phyloP scores from a whole-genome alignment of 805 yeast species.

The Kluyveromyces lactis region DNA sequence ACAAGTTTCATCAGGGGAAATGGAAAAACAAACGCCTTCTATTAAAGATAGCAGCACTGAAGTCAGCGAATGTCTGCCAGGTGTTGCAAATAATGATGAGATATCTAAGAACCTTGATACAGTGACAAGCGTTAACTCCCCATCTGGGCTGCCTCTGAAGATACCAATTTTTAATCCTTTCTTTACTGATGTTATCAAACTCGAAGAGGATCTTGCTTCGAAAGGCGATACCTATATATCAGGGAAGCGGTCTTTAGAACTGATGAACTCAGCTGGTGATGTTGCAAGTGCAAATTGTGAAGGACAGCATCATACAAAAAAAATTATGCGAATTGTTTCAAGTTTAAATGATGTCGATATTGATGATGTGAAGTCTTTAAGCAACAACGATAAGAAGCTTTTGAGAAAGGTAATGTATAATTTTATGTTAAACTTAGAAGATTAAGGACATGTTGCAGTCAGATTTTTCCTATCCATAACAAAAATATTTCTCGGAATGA shows the following conservation, averaged over 20 bases:
- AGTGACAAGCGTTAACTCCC: no score
- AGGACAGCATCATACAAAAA: constrained; percentile 9
- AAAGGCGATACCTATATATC: background rate
- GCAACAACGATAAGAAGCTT: constrained; percentile 17
- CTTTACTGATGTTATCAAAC: background rate
- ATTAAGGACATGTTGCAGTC: constrained; percentile 5
- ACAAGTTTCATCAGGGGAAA: no score
- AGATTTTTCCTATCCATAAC: background rate
- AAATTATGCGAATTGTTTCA: constrained; percentile 14
- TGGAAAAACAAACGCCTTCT: no score
- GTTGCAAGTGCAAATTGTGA: background rate
- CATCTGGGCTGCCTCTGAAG: no score
- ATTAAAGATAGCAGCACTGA: no score
- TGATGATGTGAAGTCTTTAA: constrained; percentile 10
- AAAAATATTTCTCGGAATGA: no score
- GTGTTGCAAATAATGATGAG: no score
- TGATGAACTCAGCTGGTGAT: background rate
- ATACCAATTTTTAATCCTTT: constrained; percentile 3
- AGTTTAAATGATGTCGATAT: constrained; percentile 13
- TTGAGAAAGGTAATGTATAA: constrained; percentile 18
- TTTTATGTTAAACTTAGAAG: constrained; percentile 20
- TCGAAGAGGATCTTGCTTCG: background rate
- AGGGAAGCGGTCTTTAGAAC: background rate
- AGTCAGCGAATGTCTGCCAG: no score
- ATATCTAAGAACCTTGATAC: no score